Conservation (phyloP, 2,329 filamentous ascomycete genomes). For the Apiospora rasikravindrae region DNA sequence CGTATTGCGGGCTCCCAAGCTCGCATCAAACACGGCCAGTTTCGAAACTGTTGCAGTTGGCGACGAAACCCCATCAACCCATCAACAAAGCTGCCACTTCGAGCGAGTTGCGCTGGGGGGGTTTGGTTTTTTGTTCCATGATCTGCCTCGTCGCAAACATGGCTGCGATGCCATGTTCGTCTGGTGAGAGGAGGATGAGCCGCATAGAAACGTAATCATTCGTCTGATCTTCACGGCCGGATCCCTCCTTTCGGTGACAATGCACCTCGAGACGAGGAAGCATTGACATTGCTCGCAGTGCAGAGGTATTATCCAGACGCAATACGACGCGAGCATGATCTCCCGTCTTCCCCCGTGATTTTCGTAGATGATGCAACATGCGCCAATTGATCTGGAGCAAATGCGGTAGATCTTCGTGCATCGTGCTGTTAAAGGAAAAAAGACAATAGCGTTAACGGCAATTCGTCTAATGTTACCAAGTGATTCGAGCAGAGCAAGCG, state of each 20-base stretch:
- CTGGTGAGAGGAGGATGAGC: neutral
- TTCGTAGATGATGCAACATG: slow-evolving; percentile 7
- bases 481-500: no score
- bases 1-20: neutral
- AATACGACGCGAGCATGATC: neutral
- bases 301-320: neutral
- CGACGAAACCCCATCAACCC: neutral
- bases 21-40: slow-evolving; percentile 7
- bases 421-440: neutral
- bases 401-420: neutral
- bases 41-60: slow-evolving; percentile 15
- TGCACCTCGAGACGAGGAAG: neutral
- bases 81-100: neutral
- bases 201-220: neutral
- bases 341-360: neutral
- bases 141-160: neutral
- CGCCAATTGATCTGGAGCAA: neutral
- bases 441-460: neutral
- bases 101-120: neutral
- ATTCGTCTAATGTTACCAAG: no score
- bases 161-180: slow-evolving; percentile 1
- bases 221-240: neutral
- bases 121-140: neutral
- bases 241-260: neutral
- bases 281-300: neutral